These are phyloP conservation scores for Monosporascus ibericus DNA, from an alignment of 2,329 filamentous ascomycete genomes.

Conservation along the genomic window DNA sequence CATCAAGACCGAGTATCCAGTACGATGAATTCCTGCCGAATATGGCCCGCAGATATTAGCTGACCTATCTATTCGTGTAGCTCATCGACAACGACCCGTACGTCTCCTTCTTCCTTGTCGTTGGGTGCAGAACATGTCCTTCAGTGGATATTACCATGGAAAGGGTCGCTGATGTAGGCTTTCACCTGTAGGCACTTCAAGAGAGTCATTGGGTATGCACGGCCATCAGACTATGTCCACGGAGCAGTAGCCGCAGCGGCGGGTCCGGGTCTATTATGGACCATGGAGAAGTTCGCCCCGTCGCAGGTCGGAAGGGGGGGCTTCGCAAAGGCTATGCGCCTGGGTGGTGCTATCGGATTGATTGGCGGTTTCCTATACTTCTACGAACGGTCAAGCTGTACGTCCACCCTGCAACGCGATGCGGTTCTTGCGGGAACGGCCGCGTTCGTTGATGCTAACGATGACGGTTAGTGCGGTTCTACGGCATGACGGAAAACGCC, in stretches of 20 bases:
- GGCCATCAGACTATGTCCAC: constrained; percentile 72
- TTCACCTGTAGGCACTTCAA: constrained; percentile 70
- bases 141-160: background rate
- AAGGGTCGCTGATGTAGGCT: constrained; percentile 1
- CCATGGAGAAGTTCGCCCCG: constrained; percentile 80
- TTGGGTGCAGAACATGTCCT: background rate
- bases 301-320: constrained; percentile 78
- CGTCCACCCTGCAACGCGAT: constrained; percentile 29
- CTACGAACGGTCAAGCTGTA: constrained; percentile 80
- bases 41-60: constrained; percentile 2
- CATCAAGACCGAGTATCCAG: constrained; percentile 78
- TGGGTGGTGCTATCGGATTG: constrained; percentile 66
- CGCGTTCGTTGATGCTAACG: constrained; percentile 1
- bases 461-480: constrained; percentile 72
- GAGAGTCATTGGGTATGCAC: constrained; percentile 82
- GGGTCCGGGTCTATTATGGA: constrained; percentile 66
- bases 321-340: constrained; percentile 76
- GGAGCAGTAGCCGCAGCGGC: constrained; percentile 63
- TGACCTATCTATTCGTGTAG: constrained; percentile 44
- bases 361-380: constrained; percentile 77
- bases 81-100: constrained; percentile 99
- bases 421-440: background rate
- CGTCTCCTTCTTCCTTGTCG: constrained; percentile 26
- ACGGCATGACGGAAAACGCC: constrained; percentile 87
- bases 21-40: constrained; percentile 42